Percentiles rank a stretch among this genome's conserved stretches.
These are phyloP conservation scores for Teunomyces barrocoloradensis DNA, from an alignment of 805 yeast species.

Conservation along the genomic window DNA sequence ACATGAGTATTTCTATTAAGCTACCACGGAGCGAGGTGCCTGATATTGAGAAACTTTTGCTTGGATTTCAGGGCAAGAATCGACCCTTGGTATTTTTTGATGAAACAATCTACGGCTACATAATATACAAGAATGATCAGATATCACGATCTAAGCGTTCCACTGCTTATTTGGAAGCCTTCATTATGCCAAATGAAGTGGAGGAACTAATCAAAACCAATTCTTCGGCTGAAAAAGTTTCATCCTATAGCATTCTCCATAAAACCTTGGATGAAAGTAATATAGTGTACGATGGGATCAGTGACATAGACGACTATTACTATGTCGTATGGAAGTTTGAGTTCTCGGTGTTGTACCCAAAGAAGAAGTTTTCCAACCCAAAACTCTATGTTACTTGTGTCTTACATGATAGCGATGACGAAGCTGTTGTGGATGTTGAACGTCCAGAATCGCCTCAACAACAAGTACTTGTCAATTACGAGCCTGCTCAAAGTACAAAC, in stretches of 20 bases:
- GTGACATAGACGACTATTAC: slow-evolving; percentile 6
- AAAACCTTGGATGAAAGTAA: slow-evolving; percentile 8
- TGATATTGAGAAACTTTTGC: slow-evolving; percentile 7
- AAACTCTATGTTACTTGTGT: slow-evolving; percentile 20
- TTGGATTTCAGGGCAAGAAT: neutral
- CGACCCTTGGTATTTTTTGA: slow-evolving; percentile 29
- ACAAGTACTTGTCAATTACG: slow-evolving; percentile 14
- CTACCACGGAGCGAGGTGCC: slow-evolving; percentile 9
- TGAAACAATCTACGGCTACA: slow-evolving; percentile 27
- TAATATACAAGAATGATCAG: slow-evolving; percentile 16
- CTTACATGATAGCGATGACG: slow-evolving; percentile 12
- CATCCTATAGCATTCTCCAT: slow-evolving; percentile 10
- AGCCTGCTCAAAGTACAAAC: slow-evolving; percentile 15
- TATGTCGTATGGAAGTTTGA: slow-evolving; percentile 30
- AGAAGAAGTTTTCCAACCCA: slow-evolving; percentile 26
- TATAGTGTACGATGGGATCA: slow-evolving; percentile 10
- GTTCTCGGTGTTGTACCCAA: slow-evolving; percentile 29
- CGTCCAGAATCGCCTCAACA: slow-evolving; percentile 3
- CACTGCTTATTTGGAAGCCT: slow-evolving; percentile 16
- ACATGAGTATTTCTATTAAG: slow-evolving; percentile 11
- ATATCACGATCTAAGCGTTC: slow-evolving; percentile 5
- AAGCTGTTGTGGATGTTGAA: neutral
- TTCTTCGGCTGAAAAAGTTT: neutral
- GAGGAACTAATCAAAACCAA: slow-evolving; percentile 4
- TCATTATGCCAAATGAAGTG: slow-evolving; percentile 18